Percentiles rank a stretch among this genome's conserved stretches.
phyloP scores from a whole-genome alignment of 176 grass and related monocot genomes.

The Cymbopogon citratus region DNA sequence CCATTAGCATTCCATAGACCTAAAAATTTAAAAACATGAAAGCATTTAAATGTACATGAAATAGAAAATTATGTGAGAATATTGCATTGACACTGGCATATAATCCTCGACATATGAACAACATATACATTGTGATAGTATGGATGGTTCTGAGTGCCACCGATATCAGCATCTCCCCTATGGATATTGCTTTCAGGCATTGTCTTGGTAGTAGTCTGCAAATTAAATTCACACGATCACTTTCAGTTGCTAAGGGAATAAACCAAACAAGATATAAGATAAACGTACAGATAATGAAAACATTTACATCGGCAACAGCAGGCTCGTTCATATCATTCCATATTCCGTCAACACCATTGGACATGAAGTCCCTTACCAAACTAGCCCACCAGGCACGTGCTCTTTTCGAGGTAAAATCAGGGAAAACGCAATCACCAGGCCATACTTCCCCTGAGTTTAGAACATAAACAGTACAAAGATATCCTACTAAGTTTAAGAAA shows the following conservation, averaged over 20 bases:
- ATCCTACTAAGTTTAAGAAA: too few species aligned
- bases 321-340: constrained; percentile 99
- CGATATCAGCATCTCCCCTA: constrained; percentile 70
- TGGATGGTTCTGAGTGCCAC: constrained; percentile 79
- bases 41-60: background rate
- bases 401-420: constrained; percentile 80
- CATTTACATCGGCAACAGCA: too few species aligned
- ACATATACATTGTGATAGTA: constrained; percentile 99
- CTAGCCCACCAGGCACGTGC: constrained; percentile 81
- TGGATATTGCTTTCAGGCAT: constrained; percentile 92
- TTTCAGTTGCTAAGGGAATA: too few species aligned
- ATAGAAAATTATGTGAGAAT: background rate
- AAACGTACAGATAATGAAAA: too few species aligned
- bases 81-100: too few species aligned
- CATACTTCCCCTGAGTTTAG: constrained; percentile 69
- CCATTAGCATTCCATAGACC: constrained; percentile 97
- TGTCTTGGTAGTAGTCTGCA: constrained; percentile 87
- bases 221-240: constrained; percentile 20
- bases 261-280: too few species aligned
- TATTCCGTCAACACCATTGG: constrained; percentile 90
- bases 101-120: too few species aligned
- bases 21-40: constrained; percentile 30
- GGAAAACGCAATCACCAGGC: constrained; percentile 96
- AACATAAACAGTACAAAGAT: too few species aligned
- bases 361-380: constrained; percentile 73